phyloP scores from a whole-genome alignment of 116 monocot species.

The Thalassia testudinum region DNA sequence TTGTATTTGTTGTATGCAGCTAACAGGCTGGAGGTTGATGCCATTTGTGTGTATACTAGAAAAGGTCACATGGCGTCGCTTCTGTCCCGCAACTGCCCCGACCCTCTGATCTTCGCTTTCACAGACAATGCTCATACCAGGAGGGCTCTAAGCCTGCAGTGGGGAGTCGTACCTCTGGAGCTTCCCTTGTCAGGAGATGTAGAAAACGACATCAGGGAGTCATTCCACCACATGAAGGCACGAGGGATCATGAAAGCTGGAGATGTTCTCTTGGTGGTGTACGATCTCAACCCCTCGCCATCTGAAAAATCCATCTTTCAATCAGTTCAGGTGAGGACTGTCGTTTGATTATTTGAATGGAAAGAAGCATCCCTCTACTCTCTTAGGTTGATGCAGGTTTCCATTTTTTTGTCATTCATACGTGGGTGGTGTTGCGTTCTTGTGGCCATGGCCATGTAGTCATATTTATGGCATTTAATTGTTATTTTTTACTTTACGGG shows the following conservation, averaged over 20 bases:
- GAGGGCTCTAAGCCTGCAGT: conserved; percentile 16
- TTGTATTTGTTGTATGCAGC: conserved; percentile 9
- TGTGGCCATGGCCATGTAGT: too few relatives aligned
- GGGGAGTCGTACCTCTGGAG: conserved; percentile 19
- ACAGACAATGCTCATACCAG: conserved; percentile 14
- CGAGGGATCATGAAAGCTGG: conserved; percentile 8
- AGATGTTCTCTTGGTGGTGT: conserved; percentile 22
- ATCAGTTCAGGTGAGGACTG: conserved; percentile 25
- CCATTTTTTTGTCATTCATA: too few relatives aligned
- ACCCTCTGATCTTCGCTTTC: conserved; percentile 29
- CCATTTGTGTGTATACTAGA: conserved; percentile 29
- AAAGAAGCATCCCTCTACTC: too few relatives aligned
- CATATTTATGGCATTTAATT: too few relatives aligned
- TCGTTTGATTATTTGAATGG: too few relatives aligned
- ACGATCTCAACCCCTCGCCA: conserved; percentile 14
- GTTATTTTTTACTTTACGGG: too few relatives aligned
- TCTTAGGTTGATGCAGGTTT: too few relatives aligned
- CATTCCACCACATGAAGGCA: conserved; percentile 13
- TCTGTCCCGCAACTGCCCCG: conserved; percentile 18
- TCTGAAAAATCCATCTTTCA: conserved; percentile 14
- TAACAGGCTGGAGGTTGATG: conserved; percentile 24
- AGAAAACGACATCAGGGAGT: conserved; percentile 14
- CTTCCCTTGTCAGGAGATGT: conserved; percentile 9
- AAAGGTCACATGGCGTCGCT: conserved; percentile 30
- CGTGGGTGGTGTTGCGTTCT: too few relatives aligned